Evolutionary conservation across 805 yeast species (phyloP), one percentile per base, ranked within the genome.

Genomic region (Wickerhamiella cacticola): DNA sequence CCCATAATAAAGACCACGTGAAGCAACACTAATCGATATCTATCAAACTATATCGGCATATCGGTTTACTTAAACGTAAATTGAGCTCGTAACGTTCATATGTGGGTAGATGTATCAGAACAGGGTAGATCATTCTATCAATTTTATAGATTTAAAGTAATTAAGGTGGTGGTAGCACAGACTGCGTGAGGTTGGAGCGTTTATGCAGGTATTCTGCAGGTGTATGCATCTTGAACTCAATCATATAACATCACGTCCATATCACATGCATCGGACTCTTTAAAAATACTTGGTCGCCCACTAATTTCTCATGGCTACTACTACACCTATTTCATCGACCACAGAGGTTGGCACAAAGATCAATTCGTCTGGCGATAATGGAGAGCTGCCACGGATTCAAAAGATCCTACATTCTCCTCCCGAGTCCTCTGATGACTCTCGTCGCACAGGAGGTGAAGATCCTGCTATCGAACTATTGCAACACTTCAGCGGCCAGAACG

Each of bases 351-450:
- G 36, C 5, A 9, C 36, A 4, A 31, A 31, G 19, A 15, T 7
- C 10, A 25, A 5, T 31, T 6, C 36, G n/a, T 3, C 36, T 31
- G 10, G 5, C 19, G 36, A 31, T 5, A 35, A 18, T 5, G 25
- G 13, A n/a, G 25, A 19, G 25, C 40, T 35, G 7, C 40, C 40
- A n/a, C 40, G 25, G 24, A 35, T 35, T 13, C 40, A 35, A 19
- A 35, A 19, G 25, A 35, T 35, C 21, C 25, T 35, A 5, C 40
- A 35, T 8, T 35, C 40, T n/a, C 40, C 40, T 7, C 40, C 40
- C 3, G 40, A 19, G 21, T 22, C 23, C 21, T 19, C 25, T 9
- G 25, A 22, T 7, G 40, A 35, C 12, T 5, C 3, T 5, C 9
- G 19, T 9, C 18, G 16, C 9, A 9, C 5, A 3, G 3, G 7